Evolutionary conservation across 192 early-diverging fungal genomes (phyloP).

Genomic region (Linnemannia exigua): DNA sequence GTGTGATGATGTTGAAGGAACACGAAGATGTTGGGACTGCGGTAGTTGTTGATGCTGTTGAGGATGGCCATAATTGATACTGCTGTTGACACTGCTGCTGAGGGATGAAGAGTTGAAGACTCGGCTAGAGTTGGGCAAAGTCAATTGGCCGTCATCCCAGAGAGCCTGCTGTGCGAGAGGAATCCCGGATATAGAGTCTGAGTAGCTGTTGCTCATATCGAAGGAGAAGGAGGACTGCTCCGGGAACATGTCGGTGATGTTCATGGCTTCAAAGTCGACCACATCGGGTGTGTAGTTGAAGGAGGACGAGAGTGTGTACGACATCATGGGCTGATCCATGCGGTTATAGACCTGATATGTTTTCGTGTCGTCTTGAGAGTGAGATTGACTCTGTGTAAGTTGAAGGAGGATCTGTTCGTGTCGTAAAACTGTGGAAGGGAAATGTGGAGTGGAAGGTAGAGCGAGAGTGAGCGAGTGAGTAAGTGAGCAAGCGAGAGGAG

Average conservation of each 20-base stretch:
- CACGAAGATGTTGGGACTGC: slow-evolving; percentile 33
- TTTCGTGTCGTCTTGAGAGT: neutral
- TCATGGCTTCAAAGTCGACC: slow-evolving; percentile 54
- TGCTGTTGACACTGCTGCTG: slow-evolving; percentile 53
- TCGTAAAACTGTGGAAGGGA: neutral
- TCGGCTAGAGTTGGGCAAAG: slow-evolving; percentile 30
- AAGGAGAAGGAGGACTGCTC: slow-evolving; percentile 47
- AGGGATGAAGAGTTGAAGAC: slow-evolving; percentile 24
- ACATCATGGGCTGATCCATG: neutral
- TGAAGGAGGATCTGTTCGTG: neutral
- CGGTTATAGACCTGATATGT: neutral
- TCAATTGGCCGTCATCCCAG: slow-evolving; percentile 53
- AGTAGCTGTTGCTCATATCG: slow-evolving; percentile 45
- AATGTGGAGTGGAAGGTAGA: neutral
- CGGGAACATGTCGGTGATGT: slow-evolving; percentile 54
- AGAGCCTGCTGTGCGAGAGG: slow-evolving; percentile 47
- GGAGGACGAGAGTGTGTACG: slow-evolving; percentile 36
- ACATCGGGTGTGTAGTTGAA: slow-evolving; percentile 47
- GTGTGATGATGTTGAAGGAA: slow-evolving; percentile 20
- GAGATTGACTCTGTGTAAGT: too few species aligned
- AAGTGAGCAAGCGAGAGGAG: neutral
- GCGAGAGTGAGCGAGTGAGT: neutral
- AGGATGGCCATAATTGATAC: slow-evolving; percentile 28
- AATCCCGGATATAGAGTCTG: slow-evolving; percentile 49
- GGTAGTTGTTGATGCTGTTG: neutral